Percentiles rank a stretch among this genome's conserved stretches.
These are phyloP conservation scores for Excoecaria cochinchinensis DNA, from an alignment of 345 rosid species.

Conservation along the genomic window DNA sequence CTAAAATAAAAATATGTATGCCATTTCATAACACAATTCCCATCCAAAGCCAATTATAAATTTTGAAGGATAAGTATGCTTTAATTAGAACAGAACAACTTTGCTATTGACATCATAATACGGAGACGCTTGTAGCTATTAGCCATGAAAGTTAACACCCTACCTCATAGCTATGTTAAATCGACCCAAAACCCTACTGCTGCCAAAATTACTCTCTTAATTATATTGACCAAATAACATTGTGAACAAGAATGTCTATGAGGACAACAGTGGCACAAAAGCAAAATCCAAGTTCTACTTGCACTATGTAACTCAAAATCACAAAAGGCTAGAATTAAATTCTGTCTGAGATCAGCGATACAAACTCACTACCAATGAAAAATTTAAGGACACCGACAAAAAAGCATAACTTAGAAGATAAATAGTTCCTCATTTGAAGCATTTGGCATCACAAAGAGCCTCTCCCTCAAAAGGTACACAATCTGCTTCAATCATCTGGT, in stretches of 20 bases:
- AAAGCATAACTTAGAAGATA: neutral
- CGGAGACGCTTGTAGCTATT: too few species aligned
- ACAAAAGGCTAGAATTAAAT: conserved; percentile 6
- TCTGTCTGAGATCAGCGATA: conserved; percentile 1
- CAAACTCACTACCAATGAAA: conserved; percentile 21
- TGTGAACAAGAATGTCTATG: neutral
- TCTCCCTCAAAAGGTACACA: conserved; percentile 91
- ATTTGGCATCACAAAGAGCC: conserved; percentile 87
- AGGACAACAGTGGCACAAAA: too few species aligned
- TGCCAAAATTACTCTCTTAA: neutral
- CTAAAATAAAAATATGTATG: too few species aligned
- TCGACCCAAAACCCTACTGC: too few species aligned
- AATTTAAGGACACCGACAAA: neutral
- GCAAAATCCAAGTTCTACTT: neutral
- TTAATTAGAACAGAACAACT: too few species aligned
- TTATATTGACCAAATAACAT: neutral
- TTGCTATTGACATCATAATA: too few species aligned
- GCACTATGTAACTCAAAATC: neutral
- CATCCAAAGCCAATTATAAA: too few species aligned
- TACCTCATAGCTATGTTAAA: too few species aligned
- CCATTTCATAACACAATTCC: too few species aligned
- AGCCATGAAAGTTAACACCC: too few species aligned
- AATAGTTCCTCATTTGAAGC: conserved; percentile 63
- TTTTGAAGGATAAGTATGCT: too few species aligned
- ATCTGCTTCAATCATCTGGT: conserved; percentile 94